A percentile compares a stretch with the other conserved stretches of the same genome.
These are phyloP conservation scores for Pseudocercospora vitis DNA, from an alignment of 2,329 filamentous ascomycete genomes.

Conservation along the genomic window DNA sequence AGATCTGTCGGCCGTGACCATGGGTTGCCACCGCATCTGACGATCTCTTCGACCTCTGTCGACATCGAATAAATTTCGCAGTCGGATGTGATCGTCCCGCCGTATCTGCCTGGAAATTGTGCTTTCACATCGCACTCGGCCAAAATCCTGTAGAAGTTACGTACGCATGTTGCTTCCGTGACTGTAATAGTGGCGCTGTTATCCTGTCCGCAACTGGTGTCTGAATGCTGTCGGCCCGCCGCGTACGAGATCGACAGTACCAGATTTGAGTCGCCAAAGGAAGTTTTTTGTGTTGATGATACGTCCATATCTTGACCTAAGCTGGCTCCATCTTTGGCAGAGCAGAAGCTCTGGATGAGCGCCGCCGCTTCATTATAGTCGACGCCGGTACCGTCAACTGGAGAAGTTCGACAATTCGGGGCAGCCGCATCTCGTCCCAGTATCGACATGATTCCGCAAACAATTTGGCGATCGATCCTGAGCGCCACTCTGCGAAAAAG, in stretches of 20 bases:
- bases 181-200: not conserved
- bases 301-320: slow-evolving; percentile 4
- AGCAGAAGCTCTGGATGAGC: slow-evolving; percentile 15
- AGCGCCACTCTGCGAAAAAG: no score
- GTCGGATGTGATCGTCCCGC: slow-evolving; percentile 8
- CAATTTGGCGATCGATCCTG: no score
- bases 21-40: slow-evolving; percentile 19
- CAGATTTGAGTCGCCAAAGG: slow-evolving; percentile 18
- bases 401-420: not conserved
- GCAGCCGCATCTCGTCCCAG: no score
- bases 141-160: slow-evolving; percentile 17
- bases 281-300: slow-evolving; percentile 14
- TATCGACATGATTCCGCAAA: no score
- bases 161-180: slow-evolving; percentile 8
- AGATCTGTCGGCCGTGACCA: slow-evolving; percentile 15
- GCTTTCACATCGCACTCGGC: slow-evolving; percentile 14
- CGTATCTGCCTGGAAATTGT: slow-evolving; percentile 13
- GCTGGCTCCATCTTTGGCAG: not conserved
- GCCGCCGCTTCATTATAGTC: slow-evolving; percentile 17
- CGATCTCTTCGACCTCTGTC: slow-evolving; percentile 15
- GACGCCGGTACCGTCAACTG: slow-evolving; percentile 13
- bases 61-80: slow-evolving; percentile 15
- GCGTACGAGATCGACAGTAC: slow-evolving; percentile 12
- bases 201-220: slow-evolving; percentile 9
- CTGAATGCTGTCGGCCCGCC: slow-evolving; percentile 1